A percentile compares a stretch with the other conserved stretches of the same genome.
Conservation (phyloP, 768 basidiomycete species). For the Hemileccinum impolitum region DNA sequence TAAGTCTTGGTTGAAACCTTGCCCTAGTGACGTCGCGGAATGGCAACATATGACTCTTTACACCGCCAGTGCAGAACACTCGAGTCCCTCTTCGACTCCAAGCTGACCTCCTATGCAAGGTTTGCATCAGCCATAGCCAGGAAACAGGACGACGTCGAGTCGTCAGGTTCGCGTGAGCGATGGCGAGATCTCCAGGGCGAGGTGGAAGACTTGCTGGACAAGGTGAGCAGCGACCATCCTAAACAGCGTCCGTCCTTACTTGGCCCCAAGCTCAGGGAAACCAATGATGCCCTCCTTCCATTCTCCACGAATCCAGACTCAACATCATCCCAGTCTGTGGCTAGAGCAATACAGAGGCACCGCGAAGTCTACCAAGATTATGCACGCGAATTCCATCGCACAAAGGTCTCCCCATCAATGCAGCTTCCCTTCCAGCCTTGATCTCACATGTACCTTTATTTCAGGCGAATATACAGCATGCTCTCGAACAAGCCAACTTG, state of each 20-base stretch:
- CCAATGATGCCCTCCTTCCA: slow-evolving; percentile 72
- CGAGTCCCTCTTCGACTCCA: slow-evolving; percentile 88
- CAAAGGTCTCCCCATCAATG: slow-evolving; percentile 53
- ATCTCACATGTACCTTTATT: slow-evolving; percentile 1
- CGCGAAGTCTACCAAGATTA: slow-evolving; percentile 88
- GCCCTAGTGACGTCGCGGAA: slow-evolving; percentile 24
- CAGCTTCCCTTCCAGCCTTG: not conserved
- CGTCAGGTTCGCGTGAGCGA: slow-evolving; percentile 64
- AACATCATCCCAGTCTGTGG: slow-evolving; percentile 76
- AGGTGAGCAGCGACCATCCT: slow-evolving; percentile 48
- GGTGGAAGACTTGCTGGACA: slow-evolving; percentile 79
- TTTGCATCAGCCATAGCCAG: slow-evolving; percentile 66
- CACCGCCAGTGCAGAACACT: slow-evolving; percentile 91
- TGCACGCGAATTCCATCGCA: slow-evolving; percentile 76
- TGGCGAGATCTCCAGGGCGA: slow-evolving; percentile 85
- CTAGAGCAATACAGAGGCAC: slow-evolving; percentile 87
- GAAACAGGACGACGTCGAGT: slow-evolving; percentile 59
- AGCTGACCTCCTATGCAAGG: slow-evolving; percentile 87
- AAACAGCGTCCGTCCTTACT: slow-evolving; percentile 6
- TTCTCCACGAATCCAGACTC: slow-evolving; percentile 63
- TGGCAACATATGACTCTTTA: slow-evolving; percentile 84
- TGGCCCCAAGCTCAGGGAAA: slow-evolving; percentile 71
- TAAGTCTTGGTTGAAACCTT: not conserved
- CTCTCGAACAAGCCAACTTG: slow-evolving; percentile 83
- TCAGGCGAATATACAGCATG: slow-evolving; percentile 76